Base-by-base conservation (phyloP, 2,329 filamentous ascomycete genomes). In the Phoma sp. region DNA sequence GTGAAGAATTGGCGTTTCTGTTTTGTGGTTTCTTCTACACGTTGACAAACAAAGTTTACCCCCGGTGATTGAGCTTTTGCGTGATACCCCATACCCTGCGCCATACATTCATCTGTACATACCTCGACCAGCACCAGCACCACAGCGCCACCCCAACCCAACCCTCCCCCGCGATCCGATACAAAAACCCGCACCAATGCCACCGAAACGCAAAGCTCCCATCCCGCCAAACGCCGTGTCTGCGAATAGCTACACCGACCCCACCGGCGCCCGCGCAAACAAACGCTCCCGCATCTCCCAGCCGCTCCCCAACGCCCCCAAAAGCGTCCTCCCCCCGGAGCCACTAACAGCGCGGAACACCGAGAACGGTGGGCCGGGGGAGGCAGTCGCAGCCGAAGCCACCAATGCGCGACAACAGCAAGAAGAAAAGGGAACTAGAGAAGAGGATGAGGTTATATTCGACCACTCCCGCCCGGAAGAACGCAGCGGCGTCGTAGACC, bases 401-500 rank as follows among this genome's bases (percentile, higher is more conserved):
- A n/a, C 15, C 22, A 36, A 21, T 8, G 33, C 22, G 17, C 17
- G n/a, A 15, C 33, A 55, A 10, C 25, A 22, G 2, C 27, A 9
- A 29, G 27, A 29, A 29, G 27, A 8, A 2, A 8, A 29, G 27
- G 10, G 27, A 29, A 24, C 22, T 6, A 24, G 6, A 24, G 10
- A 29, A 9, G 27, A 29, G 10, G 27, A 29, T 5, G 40, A 49
- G 5, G 33, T 40, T 2, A 21, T 29, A 2, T 75, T 74, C 60
- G 74, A 77, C 55, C 71, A 77, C 50, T 68, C 71, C 29, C 69
- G 77, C 50, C 51, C 70, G 29, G 74, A 76, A 65, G 73, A 75
- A 61, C 52, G 64, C 52, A 64, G 70, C 39, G 74, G 74, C 15
- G 77, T 80, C 31, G 74, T 81, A 7, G 75, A 81, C 37, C 69